phyloP scores from a whole-genome alignment of 73 alveolate species.

The Symbiodinium natans region DNA sequence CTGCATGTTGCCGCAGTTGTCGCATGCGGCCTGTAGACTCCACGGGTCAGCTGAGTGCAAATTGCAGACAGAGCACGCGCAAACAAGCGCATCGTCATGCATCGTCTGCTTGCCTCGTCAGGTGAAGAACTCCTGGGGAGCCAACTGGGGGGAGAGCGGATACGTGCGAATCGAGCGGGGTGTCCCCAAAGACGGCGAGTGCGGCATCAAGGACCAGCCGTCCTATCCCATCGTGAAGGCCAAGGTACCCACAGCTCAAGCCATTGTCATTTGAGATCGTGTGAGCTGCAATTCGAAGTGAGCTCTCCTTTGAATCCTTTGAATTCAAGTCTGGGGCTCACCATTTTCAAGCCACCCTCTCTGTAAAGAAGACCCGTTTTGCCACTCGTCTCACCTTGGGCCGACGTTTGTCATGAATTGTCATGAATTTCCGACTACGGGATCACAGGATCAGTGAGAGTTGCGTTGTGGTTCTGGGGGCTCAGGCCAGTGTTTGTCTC shows the following conservation, averaged over 20 bases:
- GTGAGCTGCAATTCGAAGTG: not conserved
- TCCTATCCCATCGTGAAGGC: constrained; percentile 83
- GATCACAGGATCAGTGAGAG: not conserved
- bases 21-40: not conserved
- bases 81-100: too few relatives aligned
- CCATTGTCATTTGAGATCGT: not conserved
- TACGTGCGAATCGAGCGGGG: constrained; percentile 32
- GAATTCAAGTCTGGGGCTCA: not conserved
- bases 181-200: constrained; percentile 69
- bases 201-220: constrained; percentile 93
- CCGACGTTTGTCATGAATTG: not conserved
- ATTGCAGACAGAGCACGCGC: too few relatives aligned
- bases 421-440: not conserved
- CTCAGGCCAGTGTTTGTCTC: too few relatives aligned
- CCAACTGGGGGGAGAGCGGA: constrained; percentile 65
- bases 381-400: not conserved
- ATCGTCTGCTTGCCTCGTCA: not conserved
- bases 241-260: not conserved
- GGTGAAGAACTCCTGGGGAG: constrained; percentile 90
- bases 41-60: not conserved
- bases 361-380: not conserved
- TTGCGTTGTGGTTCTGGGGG: not conserved
- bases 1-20: not conserved
- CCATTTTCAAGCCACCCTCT: not conserved
- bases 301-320: constrained; percentile 10